These are phyloP conservation scores for Vitis cinerea DNA, from an alignment of 164 flowering plant genomes.

Conservation along the genomic window DNA sequence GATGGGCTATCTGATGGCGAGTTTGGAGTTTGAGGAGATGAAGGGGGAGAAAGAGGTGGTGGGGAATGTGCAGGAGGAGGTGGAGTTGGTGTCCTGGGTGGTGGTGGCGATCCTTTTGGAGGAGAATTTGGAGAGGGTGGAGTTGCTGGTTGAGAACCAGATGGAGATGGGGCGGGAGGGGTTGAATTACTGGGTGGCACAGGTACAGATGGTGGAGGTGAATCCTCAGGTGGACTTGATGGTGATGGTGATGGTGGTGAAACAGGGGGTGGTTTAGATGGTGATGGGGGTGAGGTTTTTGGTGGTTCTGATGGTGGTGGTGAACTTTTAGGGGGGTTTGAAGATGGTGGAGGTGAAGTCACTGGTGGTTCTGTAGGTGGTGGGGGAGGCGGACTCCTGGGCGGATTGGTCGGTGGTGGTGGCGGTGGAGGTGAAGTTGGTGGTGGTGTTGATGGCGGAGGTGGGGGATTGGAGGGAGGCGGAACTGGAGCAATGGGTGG, in stretches of 20 bases:
- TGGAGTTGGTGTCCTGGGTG: slow-evolving; percentile 24
- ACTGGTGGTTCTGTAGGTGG: slow-evolving; percentile 6
- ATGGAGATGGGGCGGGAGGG: slow-evolving; percentile 42
- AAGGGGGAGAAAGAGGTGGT: slow-evolving; percentile 15
- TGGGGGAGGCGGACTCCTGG: slow-evolving; percentile 19
- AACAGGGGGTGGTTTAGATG: slow-evolving; percentile 12
- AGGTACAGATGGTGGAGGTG: slow-evolving; percentile 33
- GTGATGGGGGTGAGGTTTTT: slow-evolving; percentile 18
- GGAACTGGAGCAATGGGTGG: slow-evolving; percentile 29
- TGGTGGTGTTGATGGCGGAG: slow-evolving; percentile 14
- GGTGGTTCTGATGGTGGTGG: slow-evolving; percentile 24
- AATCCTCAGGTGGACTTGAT: slow-evolving; percentile 27
- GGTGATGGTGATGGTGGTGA: slow-evolving; percentile 27
- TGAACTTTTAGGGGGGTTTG: slow-evolving; percentile 9
- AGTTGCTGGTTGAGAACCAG: slow-evolving; percentile 29
- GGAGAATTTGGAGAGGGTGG: slow-evolving; percentile 35
- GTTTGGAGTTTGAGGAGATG: slow-evolving; percentile 10
- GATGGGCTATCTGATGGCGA: slow-evolving; percentile 14
- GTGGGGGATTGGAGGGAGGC: slow-evolving; percentile 9
- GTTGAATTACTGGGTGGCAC: slow-evolving; percentile 24
- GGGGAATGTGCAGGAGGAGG: slow-evolving; percentile 13
- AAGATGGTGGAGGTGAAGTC: slow-evolving; percentile 12
- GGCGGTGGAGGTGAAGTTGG: slow-evolving; percentile 25
- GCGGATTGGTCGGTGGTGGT: slow-evolving; percentile 11
- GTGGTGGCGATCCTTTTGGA: slow-evolving; percentile 28